Evolutionary conservation across 305 asterid species (phyloP).

Genomic region (Vinca major): DNA sequence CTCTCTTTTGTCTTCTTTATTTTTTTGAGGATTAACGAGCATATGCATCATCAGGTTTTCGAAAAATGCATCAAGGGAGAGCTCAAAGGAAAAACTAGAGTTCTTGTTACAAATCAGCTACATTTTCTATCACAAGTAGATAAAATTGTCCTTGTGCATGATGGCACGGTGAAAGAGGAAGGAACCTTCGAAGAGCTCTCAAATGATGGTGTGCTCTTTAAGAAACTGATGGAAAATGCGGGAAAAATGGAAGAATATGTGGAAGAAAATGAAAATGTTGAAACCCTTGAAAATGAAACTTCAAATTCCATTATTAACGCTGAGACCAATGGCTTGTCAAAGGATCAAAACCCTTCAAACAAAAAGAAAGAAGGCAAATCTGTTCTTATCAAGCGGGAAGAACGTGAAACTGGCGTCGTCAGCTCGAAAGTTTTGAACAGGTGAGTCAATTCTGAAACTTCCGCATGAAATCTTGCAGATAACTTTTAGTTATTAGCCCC

Average conservation of each 20-base stretch:
- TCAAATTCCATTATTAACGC: conserved; percentile 41
- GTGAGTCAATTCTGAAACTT: conserved; percentile 25
- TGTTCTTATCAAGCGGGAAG: conserved; percentile 87
- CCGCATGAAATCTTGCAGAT: background rate
- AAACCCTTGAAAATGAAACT: conserved; percentile 22
- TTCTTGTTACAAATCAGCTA: conserved; percentile 90
- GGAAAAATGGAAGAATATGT: conserved; percentile 92
- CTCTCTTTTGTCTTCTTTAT: background rate
- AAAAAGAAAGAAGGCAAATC: conserved; percentile 58
- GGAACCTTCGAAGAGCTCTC: conserved; percentile 91
- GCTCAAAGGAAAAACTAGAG: conserved; percentile 84
- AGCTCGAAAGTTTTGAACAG: conserved; percentile 74
- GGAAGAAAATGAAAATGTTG: conserved; percentile 53
- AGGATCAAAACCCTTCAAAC: conserved; percentile 32
- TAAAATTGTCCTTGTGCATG: conserved; percentile 86
- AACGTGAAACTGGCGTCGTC: conserved; percentile 88
- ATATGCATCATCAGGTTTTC: conserved; percentile 52
- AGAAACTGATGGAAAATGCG: conserved; percentile 85
- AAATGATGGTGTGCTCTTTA: conserved; percentile 56
- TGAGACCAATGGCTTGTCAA: conserved; percentile 31
- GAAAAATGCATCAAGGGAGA: conserved; percentile 89
- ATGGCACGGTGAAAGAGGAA: conserved; percentile 89
- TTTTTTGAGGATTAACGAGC: background rate
- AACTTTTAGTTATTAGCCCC: background rate
- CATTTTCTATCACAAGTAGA: conserved; percentile 96